A percentile compares a stretch with the other conserved stretches of the same genome.
These are phyloP conservation scores for Phialemoniopsis sp. DNA, from an alignment of 2,329 filamentous ascomycete genomes.

Conservation along the genomic window DNA sequence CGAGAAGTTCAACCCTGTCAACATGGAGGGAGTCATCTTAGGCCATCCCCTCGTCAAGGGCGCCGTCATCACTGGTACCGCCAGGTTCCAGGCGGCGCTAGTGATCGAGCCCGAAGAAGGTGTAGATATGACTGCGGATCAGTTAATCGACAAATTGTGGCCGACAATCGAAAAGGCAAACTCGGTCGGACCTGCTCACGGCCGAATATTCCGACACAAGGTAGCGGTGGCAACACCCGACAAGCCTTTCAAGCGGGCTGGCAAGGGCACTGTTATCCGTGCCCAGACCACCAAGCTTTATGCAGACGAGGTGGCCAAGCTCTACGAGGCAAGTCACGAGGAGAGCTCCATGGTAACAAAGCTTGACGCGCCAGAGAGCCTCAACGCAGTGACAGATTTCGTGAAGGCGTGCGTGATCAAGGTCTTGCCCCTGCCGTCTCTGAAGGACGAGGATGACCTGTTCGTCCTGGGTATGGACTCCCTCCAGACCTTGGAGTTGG, in stretches of 20 bases:
- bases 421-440: too few species aligned
- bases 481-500: too few species aligned
- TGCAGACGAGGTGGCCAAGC: too few species aligned
- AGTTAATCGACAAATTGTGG: slow-evolving; percentile 1
- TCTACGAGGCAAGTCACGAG: too few species aligned
- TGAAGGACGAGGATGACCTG: too few species aligned
- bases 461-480: too few species aligned
- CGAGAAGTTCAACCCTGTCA: slow-evolving; percentile 10
- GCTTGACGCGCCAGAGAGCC: too few species aligned
- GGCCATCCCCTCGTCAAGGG: background rate
- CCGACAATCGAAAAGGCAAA: slow-evolving; percentile 6
- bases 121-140: too few species aligned
- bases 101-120: background rate
- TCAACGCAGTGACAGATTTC: too few species aligned
- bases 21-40: background rate
- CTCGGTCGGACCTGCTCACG: slow-evolving; percentile 3
- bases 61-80: background rate
- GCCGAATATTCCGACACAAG: slow-evolving; percentile 3
- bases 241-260: slow-evolving; percentile 1
- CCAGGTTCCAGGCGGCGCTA: background rate
- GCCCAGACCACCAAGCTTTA: too few species aligned
- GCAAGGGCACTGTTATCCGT: slow-evolving; percentile 7
- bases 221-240: background rate
- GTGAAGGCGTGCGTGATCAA: too few species aligned
- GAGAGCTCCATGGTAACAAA: too few species aligned